Conservation (phyloP, 306 rosid genomes). For the Arachis hypogaea region DNA sequence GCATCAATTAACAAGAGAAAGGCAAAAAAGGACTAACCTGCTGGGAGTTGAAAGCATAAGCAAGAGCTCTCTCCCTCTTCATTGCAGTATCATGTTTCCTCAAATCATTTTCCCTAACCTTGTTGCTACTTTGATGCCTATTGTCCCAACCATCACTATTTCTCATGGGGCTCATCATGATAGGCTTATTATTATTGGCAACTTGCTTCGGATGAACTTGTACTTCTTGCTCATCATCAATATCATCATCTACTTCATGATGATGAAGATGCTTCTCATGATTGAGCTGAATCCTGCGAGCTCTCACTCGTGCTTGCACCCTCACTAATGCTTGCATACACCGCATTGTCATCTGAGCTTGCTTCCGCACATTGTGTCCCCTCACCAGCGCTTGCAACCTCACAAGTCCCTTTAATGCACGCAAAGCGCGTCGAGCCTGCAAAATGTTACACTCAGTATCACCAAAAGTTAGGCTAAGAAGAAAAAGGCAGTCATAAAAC, state of each 20-base stretch:
- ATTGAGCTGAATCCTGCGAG: conserved; percentile 67
- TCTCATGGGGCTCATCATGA: conserved; percentile 46
- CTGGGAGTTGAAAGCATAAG: conserved; percentile 63
- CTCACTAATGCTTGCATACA: conserved; percentile 96
- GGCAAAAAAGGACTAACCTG: background rate
- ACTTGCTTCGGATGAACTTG: background rate
- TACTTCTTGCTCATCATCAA: background rate
- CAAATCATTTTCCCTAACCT: conserved; percentile 49
- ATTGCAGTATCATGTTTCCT: conserved; percentile 65
- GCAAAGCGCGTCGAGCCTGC: conserved; percentile 87
- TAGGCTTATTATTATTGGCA: conserved; percentile 7
- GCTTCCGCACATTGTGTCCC: conserved; percentile 93
- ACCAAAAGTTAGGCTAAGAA: too few species aligned
- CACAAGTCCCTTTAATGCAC: conserved; percentile 91
- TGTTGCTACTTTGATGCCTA: conserved; percentile 53
- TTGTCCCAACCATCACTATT: conserved; percentile 47
- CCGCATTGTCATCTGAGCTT: conserved; percentile 95
- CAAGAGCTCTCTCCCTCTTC: conserved; percentile 81
- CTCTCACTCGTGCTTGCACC: conserved; percentile 81
- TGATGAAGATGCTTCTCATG: conserved; percentile 55
- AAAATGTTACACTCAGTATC: background rate
- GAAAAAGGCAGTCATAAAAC: too few species aligned
- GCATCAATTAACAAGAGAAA: background rate
- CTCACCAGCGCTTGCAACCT: conserved; percentile 92
- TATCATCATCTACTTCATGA: too few species aligned